Percentiles rank a stretch among this genome's conserved stretches.
Conservation (phyloP, 208 protist species). For the Leishmania amazonensis region DNA sequence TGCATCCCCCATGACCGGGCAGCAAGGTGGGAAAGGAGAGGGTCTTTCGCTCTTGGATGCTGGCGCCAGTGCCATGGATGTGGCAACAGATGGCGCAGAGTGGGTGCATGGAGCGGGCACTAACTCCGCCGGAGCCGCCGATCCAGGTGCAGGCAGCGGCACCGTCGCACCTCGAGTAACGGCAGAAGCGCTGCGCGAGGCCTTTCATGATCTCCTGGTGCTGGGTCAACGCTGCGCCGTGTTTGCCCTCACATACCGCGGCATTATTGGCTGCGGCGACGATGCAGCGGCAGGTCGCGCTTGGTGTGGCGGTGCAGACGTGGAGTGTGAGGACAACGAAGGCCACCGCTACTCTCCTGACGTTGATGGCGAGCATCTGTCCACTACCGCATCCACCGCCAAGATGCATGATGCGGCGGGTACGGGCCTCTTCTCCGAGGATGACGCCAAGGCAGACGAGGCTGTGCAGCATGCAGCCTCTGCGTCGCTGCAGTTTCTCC, state of each 20-base stretch:
- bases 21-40: not conserved
- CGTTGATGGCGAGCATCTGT: not conserved
- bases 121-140: not conserved
- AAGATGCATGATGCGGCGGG: slow-evolving; percentile 1
- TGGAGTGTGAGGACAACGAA: not conserved
- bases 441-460: not conserved
- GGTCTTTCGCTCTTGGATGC: not conserved
- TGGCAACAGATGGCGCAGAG: not conserved
- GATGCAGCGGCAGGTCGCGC: not conserved
- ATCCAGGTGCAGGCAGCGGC: not conserved
- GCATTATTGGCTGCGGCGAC: slow-evolving; percentile 10
- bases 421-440: slow-evolving; percentile 2
- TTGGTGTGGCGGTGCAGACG: not conserved
- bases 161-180: not conserved
- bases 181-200: slow-evolving; percentile 25
- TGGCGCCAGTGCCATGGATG: not conserved
- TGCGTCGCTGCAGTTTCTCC: slow-evolving; percentile 49
- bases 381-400: not conserved
- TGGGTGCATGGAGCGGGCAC: not conserved
- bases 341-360: not conserved
- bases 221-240: slow-evolving; percentile 35
- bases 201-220: slow-evolving; percentile 32
- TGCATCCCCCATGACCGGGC: not conserved
- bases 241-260: slow-evolving; percentile 28
- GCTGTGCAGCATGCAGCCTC: slow-evolving; percentile 38